Conservation (phyloP, 2,329 filamentous ascomycete genomes). For the Colletotrichum sp. region DNA sequence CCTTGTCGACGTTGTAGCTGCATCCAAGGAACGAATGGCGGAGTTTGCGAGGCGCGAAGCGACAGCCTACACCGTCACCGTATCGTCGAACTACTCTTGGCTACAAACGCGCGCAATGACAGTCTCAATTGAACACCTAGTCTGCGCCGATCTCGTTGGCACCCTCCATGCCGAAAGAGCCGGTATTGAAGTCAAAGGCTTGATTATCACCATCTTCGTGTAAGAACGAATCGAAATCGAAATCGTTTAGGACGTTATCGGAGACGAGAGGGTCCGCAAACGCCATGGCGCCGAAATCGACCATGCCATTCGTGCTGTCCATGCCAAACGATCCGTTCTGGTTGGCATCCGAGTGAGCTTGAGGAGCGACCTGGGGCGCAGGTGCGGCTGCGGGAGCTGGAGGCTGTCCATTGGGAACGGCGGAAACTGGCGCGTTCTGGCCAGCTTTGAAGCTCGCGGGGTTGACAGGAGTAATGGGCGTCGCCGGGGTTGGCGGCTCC, state of each 20-base stretch:
- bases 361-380: slow-evolving; percentile 47
- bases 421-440: slow-evolving; percentile 42
- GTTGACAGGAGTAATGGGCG: slow-evolving; percentile 67
- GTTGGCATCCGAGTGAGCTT: slow-evolving; percentile 51
- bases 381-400: slow-evolving; percentile 47
- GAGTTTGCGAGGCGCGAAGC: background rate
- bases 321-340: slow-evolving; percentile 49
- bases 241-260: slow-evolving; percentile 67
- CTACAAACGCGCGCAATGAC: background rate
- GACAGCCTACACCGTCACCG: background rate
- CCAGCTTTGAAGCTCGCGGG: slow-evolving; percentile 53
- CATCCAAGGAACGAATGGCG: background rate
- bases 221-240: slow-evolving; percentile 72
- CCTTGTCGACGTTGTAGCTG: background rate
- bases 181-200: slow-evolving; percentile 60
- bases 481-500: slow-evolving; percentile 65
- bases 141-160: slow-evolving; percentile 63
- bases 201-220: slow-evolving; percentile 57
- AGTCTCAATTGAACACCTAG: slow-evolving; percentile 32
- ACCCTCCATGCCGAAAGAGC: slow-evolving; percentile 59
- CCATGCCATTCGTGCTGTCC: slow-evolving; percentile 48
- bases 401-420: slow-evolving; percentile 48
- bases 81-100: background rate
- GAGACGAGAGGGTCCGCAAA: slow-evolving; percentile 60
- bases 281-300: slow-evolving; percentile 55